These are phyloP conservation scores for Cytospora mali DNA, from an alignment of 2,329 filamentous ascomycete species.

Conservation along the genomic window DNA sequence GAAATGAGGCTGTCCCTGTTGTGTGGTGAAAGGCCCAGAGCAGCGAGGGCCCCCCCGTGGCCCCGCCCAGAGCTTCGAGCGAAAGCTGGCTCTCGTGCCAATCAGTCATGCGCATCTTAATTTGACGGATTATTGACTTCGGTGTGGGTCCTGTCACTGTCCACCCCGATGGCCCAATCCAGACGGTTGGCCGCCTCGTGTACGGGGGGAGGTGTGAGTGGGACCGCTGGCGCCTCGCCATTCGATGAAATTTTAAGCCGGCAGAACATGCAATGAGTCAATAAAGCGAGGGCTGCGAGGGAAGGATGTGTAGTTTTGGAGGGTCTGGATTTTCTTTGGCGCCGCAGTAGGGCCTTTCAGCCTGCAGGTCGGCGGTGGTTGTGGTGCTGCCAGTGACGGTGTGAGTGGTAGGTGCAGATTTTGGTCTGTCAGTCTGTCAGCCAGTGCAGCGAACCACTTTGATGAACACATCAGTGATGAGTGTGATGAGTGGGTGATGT, in stretches of 20 bases:
- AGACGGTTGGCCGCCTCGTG: constrained; percentile 27
- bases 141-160: constrained; percentile 15
- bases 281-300: background rate
- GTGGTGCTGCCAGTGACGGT: constrained; percentile 16
- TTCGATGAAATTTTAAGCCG: constrained; percentile 16
- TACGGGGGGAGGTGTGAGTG: constrained; percentile 26
- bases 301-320: background rate
- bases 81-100: constrained; percentile 23
- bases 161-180: constrained; percentile 8
- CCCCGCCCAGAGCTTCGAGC: constrained; percentile 26
- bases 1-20: constrained; percentile 25
- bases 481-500: background rate
- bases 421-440: constrained; percentile 16
- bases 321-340: constrained; percentile 26
- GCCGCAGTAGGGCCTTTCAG: constrained; percentile 27
- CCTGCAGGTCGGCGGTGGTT: constrained; percentile 22
- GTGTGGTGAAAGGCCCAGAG: no score
- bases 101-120: constrained; percentile 29
- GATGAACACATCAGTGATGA: background rate
- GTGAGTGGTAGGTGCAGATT: background rate
- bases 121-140: constrained; percentile 27
- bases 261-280: constrained; percentile 25
- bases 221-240: constrained; percentile 18
- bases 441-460: constrained; percentile 1
- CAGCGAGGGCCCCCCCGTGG: constrained; percentile 16